Percentiles rank a stretch among this genome's conserved stretches.
Evolutionary conservation across 2,329 filamentous ascomycete species (phyloP).

Genomic region (Ceratocystiopsis sp.): DNA sequence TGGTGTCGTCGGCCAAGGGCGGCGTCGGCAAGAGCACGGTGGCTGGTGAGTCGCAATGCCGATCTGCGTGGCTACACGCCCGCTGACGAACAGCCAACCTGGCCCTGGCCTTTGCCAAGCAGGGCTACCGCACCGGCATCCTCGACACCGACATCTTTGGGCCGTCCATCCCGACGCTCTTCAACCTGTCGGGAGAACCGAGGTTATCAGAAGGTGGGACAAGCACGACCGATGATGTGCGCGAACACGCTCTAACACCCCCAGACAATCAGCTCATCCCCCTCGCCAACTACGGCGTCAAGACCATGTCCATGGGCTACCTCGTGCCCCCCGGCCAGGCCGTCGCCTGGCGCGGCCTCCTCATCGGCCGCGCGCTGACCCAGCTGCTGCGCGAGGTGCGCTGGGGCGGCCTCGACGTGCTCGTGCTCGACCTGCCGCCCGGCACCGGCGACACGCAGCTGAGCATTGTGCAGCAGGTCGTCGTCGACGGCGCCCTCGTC

Average conservation of each 20-base stretch:
- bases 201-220: constrained; percentile 54
- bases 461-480: constrained; percentile 87
- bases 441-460: constrained; percentile 93
- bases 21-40: constrained; percentile 97
- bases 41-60: constrained; percentile 35
- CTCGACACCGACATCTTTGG: constrained; percentile 95
- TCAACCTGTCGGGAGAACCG: constrained; percentile 68
- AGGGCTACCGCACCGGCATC: constrained; percentile 69
- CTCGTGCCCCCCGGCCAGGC: constrained; percentile 64
- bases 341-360: constrained; percentile 87
- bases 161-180: constrained; percentile 78
- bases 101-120: constrained; percentile 68
- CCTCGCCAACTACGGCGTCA: constrained; percentile 83
- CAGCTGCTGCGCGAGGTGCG: constrained; percentile 91
- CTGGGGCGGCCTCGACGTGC: constrained; percentile 75
- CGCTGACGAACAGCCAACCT: constrained; percentile 47
- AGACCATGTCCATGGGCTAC: constrained; percentile 98
- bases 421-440: constrained; percentile 82
- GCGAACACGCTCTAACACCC: background rate
- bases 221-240: too few species aligned
- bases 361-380: constrained; percentile 95
- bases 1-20: constrained; percentile 93
- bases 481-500: constrained; percentile 75
- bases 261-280: constrained; percentile 63
- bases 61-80: background rate